These are phyloP conservation scores for Penicillium sp. DNA, from an alignment of 2,329 filamentous ascomycete species.

Conservation along the genomic window DNA sequence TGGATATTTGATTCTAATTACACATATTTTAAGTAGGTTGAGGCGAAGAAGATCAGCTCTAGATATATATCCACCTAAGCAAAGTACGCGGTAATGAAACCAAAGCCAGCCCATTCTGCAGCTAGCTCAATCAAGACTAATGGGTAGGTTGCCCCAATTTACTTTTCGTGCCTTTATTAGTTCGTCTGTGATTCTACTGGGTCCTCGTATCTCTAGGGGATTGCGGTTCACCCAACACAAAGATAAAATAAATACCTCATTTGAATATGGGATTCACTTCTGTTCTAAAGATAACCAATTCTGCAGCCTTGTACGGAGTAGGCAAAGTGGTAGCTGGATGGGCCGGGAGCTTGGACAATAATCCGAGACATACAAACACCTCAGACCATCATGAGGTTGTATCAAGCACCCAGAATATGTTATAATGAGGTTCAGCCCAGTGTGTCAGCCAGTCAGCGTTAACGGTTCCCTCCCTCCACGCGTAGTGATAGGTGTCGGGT, in stretches of 20 bases:
- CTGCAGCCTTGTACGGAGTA: neutral
- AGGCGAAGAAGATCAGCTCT: conserved; percentile 2
- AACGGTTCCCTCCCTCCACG: conserved; percentile 10
- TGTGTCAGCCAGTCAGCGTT: conserved; percentile 12
- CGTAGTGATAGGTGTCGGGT: conserved; percentile 27
- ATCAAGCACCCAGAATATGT: neutral
- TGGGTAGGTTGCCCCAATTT: neutral
- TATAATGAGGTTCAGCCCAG: neutral
- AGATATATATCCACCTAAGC: neutral
- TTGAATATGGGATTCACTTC: neutral
- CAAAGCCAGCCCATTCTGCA: conserved; percentile 4
- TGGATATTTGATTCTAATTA: neutral
- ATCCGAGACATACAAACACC: conserved; percentile 4
- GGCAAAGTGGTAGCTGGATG: neutral
- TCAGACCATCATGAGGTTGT: conserved; percentile 4
- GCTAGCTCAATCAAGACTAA: neutral
- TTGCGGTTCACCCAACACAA: neutral
- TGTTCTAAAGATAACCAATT: conserved; percentile 8
- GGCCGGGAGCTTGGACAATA: conserved; percentile 3
- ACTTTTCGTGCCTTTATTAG: neutral
- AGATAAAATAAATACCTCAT: neutral
- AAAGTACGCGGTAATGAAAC: conserved; percentile 1
- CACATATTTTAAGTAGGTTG: neutral
- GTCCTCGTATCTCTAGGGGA: neutral
- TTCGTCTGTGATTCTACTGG: neutral